Base-by-base conservation (phyloP, 495 filamentous ascomycete species). In the Chaetomium cochliodes region DNA sequence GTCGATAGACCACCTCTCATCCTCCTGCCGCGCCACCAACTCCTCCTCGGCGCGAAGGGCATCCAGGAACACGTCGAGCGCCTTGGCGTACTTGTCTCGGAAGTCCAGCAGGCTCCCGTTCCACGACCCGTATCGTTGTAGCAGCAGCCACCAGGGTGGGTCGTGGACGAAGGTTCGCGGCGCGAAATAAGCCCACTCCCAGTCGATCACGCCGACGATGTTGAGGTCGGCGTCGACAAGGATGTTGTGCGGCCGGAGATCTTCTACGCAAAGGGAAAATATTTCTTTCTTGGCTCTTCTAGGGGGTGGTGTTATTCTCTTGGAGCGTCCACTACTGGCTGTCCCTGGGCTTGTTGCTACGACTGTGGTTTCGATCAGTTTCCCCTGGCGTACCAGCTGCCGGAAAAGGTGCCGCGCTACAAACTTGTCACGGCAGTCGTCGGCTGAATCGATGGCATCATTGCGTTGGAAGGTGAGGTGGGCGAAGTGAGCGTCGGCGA, bases 401-500 rank as follows among this genome's bases (percentile, higher is more conserved):
- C 71, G 65, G 66, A 78, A 71, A 62, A 76, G 58, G 60, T 78
- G 55, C 50, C 69, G 73, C 62, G 81, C 65, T 56, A 78, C 58
- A 60, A 76, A 72, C 66, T 72, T 69, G 53, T 79, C 69, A 20
- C 77, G 69, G 66, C 73, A 58, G 73, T 76, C 74, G 64, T 75
- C 67, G 60, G 70, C 64, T 30, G 73, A 51, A 63, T 72, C 33
- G 72, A 74, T 72, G 39, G 75, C 66, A 50, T 76, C 69, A 61
- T 81, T 80, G 46, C 72, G 77, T 66, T 82, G 79, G 57, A 73
- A 73, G 26, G 69, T 41, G 4, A 82, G 73, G 60, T 82, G 77
- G 37, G 63, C 70, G 46, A 77, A 28, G 62, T 82, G 77, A 65
- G 78, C 70, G 37, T 77, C 67, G 7, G 77, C 72, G 49, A 82